Evolutionary conservation across 139 green algal species (phyloP).

Genomic region (Closterium sp.): DNA sequence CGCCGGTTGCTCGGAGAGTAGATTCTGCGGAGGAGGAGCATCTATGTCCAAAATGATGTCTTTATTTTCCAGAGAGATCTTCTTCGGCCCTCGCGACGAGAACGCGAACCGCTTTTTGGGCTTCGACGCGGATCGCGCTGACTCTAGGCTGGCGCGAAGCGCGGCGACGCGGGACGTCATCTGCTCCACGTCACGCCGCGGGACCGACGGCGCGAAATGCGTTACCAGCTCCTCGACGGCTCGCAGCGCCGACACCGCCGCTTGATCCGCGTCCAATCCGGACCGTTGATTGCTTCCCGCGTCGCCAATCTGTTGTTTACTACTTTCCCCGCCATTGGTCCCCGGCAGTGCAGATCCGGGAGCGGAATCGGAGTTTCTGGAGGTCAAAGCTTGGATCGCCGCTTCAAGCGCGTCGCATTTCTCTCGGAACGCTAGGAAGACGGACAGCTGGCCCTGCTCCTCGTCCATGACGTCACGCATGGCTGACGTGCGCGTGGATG

Average conservation of each 20-base stretch:
- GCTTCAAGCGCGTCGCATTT: background rate
- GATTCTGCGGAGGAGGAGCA: background rate
- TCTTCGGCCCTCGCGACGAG: background rate
- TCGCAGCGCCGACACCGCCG: background rate
- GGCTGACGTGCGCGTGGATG: background rate
- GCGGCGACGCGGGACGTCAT: background rate
- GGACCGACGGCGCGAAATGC: background rate
- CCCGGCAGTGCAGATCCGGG: background rate
- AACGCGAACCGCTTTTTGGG: background rate
- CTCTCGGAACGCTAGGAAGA: background rate
- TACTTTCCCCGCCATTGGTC: background rate
- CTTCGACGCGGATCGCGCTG: background rate
- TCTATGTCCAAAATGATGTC: too few species aligned
- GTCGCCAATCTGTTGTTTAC: background rate
- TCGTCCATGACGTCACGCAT: too few species aligned
- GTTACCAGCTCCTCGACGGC: background rate
- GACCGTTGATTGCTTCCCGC: background rate
- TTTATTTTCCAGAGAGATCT: background rate
- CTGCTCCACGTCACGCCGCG: background rate
- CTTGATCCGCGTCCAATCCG: background rate
- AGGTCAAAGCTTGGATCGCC: background rate
- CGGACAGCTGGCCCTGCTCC: background rate
- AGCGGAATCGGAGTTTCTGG: background rate
- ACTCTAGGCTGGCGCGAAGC: background rate
- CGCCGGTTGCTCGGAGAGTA: background rate